phyloP scores from a whole-genome alignment of 164 flowering plant genomes.

The Protea cynaroides region DNA sequence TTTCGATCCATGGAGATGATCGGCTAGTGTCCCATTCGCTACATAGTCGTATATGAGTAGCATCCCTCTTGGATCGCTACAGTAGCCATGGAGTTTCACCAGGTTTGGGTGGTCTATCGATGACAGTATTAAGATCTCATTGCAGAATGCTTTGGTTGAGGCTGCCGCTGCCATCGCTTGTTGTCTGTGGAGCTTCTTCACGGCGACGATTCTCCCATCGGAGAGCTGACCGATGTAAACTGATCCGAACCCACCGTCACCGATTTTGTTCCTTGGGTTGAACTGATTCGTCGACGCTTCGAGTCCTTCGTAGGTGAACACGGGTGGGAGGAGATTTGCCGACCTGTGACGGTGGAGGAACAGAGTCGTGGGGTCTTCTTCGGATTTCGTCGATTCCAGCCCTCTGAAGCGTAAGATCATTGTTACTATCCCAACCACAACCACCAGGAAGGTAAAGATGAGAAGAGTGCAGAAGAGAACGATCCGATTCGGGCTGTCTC shows the following conservation, averaged over 20 bases:
- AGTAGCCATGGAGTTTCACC: slow-evolving; percentile 82
- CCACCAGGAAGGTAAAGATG: slow-evolving; percentile 15
- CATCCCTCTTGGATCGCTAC: slow-evolving; percentile 80
- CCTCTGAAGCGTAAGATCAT: slow-evolving; percentile 26
- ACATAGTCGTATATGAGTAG: slow-evolving; percentile 79
- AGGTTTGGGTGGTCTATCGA: slow-evolving; percentile 71
- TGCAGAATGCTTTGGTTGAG: slow-evolving; percentile 65
- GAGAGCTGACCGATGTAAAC: slow-evolving; percentile 64
- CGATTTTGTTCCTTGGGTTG: slow-evolving; percentile 69
- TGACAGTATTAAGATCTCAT: slow-evolving; percentile 78
- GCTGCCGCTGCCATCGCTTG: slow-evolving; percentile 29
- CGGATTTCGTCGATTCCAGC: slow-evolving; percentile 13
- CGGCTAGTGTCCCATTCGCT: slow-evolving; percentile 82
- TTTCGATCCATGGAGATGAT: slow-evolving; percentile 66
- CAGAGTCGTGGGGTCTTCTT: too few species aligned
- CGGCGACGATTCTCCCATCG: slow-evolving; percentile 65
- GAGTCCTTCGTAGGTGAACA: slow-evolving; percentile 82
- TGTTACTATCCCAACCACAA: slow-evolving; percentile 5
- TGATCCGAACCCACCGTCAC: slow-evolving; percentile 95
- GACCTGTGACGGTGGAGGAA: slow-evolving; percentile 47
- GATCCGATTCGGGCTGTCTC: slow-evolving; percentile 10
- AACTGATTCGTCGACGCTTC: slow-evolving; percentile 67
- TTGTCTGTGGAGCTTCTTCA: slow-evolving; percentile 64
- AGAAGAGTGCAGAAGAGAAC: slow-evolving; percentile 24
- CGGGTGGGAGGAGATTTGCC: slow-evolving; percentile 65